Evolutionary conservation across 176 grass and related monocot genomes (phyloP).

Genomic region (Cenchrus americanus): DNA sequence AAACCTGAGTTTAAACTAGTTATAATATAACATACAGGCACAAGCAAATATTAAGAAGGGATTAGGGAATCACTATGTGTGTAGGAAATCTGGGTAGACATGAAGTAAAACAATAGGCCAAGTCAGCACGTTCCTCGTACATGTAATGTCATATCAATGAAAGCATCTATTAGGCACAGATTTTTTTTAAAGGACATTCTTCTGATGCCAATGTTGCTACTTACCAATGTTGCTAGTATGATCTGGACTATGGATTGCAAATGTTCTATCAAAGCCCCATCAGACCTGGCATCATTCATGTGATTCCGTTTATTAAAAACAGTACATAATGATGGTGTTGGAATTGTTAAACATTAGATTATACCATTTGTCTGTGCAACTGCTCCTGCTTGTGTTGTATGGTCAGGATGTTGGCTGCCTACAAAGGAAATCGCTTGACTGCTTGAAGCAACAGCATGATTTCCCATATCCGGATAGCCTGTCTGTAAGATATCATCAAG

Average conservation of each 20-base stretch:
- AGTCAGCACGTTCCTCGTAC: background rate
- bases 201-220: constrained; percentile 27
- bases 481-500: constrained; percentile 79
- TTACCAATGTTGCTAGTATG: constrained; percentile 31
- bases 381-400: constrained; percentile 44
- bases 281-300: constrained; percentile 41
- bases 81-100: background rate
- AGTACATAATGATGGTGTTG: constrained; percentile 21
- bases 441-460: constrained; percentile 56
- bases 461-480: constrained; percentile 60
- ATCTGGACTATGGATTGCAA: constrained; percentile 2
- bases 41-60: background rate
- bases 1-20: constrained; percentile 1
- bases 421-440: constrained; percentile 66
- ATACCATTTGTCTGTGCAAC: constrained; percentile 67
- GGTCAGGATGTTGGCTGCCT: constrained; percentile 62
- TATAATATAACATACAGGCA: constrained; percentile 12
- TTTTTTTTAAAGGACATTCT: background rate
- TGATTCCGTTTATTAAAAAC: background rate
- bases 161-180: background rate
- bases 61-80: constrained; percentile 1
- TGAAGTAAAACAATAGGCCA: background rate
- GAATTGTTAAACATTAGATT: constrained; percentile 33
- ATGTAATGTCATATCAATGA: constrained; percentile 20
- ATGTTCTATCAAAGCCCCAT: constrained; percentile 52